A percentile compares a stretch with the other conserved stretches of the same genome.
These are phyloP conservation scores for Diphasiastrum complanatum DNA, from an alignment of 83 land plant species.

Conservation along the genomic window DNA sequence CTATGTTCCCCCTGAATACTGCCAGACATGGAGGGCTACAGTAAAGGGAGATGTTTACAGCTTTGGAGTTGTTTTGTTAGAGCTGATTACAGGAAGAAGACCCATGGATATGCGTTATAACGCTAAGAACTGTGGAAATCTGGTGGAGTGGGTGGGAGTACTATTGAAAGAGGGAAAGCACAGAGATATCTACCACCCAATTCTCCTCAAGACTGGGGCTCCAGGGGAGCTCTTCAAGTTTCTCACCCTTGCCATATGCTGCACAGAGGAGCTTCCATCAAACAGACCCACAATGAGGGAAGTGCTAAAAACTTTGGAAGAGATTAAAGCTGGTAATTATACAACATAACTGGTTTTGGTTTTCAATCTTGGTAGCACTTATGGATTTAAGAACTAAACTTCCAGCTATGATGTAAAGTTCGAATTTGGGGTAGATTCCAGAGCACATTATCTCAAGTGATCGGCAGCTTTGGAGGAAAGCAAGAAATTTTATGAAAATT, in stretches of 20 bases:
- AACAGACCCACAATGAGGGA: slow-evolving; percentile 9
- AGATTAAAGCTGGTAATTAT: slow-evolving; percentile 15
- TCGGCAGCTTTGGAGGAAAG: too few relatives aligned
- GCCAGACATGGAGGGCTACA: slow-evolving; percentile 21
- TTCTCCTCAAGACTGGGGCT: neutral
- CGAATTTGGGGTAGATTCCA: too few relatives aligned
- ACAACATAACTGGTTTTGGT: too few relatives aligned
- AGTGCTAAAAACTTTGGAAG: neutral
- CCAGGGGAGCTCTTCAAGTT: slow-evolving; percentile 10
- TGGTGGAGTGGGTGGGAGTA: slow-evolving; percentile 5
- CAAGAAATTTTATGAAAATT: too few relatives aligned
- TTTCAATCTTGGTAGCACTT: too few relatives aligned
- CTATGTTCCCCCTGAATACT: slow-evolving; percentile 31
- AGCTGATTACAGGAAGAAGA: slow-evolving; percentile 15
- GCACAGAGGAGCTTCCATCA: slow-evolving; percentile 8
- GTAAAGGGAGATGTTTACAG: slow-evolving; percentile 27
- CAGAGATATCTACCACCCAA: neutral
- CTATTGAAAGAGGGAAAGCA: slow-evolving; percentile 1
- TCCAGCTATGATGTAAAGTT: too few relatives aligned
- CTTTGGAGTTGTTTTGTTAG: slow-evolving; percentile 23
- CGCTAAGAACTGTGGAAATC: too few relatives aligned
- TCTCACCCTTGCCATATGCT: neutral
- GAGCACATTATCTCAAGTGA: too few relatives aligned
- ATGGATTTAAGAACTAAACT: too few relatives aligned
- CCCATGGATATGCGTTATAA: slow-evolving; percentile 12